Conservation (phyloP, 306 rosid species). For the Abrus precatorius region DNA sequence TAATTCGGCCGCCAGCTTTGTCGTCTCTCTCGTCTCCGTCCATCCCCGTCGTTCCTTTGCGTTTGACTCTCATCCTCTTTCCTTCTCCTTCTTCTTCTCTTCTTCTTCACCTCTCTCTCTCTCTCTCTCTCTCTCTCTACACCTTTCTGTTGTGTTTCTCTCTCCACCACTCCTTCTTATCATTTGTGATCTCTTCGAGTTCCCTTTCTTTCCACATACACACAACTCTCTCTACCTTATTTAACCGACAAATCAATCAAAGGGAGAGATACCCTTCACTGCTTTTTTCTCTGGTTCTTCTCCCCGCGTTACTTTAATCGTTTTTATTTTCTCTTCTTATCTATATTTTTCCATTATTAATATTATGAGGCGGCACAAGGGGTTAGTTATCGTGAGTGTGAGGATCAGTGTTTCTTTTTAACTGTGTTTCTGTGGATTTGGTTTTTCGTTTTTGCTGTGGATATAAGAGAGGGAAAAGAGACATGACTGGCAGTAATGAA, state of each 20-base stretch:
- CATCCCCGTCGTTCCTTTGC: conserved; percentile 68
- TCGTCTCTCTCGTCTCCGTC: conserved; percentile 90
- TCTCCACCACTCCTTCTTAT: conserved; percentile 49
- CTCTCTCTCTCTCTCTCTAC: conserved; percentile 37
- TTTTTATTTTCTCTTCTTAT: background rate
- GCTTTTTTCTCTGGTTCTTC: conserved; percentile 6
- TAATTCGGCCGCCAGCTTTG: conserved; percentile 88
- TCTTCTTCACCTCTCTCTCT: conserved; percentile 26
- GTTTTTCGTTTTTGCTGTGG: conserved; percentile 35
- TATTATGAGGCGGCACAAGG: conserved; percentile 48
- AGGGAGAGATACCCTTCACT: background rate
- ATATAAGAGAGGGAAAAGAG: conserved; percentile 21
- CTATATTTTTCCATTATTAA: background rate
- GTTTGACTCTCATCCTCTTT: conserved; percentile 56
- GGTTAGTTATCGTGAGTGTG: conserved; percentile 19
- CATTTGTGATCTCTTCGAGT: conserved; percentile 55
- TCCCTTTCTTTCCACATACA: conserved; percentile 37
- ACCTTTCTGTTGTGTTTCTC: conserved; percentile 37
- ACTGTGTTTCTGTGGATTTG: conserved; percentile 32
- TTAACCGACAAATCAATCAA: conserved; percentile 63
- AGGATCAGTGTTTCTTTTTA: conserved; percentile 56
- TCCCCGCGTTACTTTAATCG: background rate
- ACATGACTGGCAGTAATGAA: conserved; percentile 76
- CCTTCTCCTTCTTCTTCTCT: background rate
- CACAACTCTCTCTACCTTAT: conserved; percentile 43